These are phyloP conservation scores for Phialocephala sp. DNA, from an alignment of 2,329 filamentous ascomycete genomes.

Conservation along the genomic window DNA sequence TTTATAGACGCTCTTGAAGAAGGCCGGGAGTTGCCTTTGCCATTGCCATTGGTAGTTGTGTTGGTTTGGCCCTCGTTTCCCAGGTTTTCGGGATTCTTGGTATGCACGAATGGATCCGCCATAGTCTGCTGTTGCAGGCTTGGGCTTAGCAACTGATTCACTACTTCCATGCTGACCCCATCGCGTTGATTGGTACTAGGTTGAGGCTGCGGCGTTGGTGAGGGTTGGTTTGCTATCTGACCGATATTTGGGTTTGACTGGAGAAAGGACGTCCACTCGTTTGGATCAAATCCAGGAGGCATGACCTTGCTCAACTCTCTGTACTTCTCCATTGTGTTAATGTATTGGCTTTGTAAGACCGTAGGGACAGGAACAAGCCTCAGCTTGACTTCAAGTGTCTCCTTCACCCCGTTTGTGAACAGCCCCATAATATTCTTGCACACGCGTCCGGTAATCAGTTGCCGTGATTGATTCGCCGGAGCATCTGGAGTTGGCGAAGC, in stretches of 20 bases:
- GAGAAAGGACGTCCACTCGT: conserved; percentile 80
- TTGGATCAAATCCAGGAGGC: conserved; percentile 68
- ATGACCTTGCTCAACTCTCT: conserved; percentile 62
- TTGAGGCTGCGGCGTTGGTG: conserved; percentile 27
- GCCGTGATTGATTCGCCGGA: conserved; percentile 64
- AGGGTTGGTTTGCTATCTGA: conserved; percentile 36
- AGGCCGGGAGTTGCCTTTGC: conserved; percentile 37
- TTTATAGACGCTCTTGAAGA: conserved; percentile 40
- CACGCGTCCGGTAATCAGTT: conserved; percentile 85
- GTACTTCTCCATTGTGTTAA: conserved; percentile 65
- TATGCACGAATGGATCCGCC: conserved; percentile 31
- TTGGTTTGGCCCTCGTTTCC: conserved; percentile 27
- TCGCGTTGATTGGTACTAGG: conserved; percentile 27
- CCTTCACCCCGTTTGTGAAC: conserved; percentile 81
- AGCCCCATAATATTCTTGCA: conserved; percentile 84
- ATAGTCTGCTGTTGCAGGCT: conserved; percentile 34
- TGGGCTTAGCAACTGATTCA: conserved; percentile 47
- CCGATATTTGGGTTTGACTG: conserved; percentile 67
- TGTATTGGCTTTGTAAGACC: conserved; percentile 62
- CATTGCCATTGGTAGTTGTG: conserved; percentile 21
- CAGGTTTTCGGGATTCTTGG: conserved; percentile 24
- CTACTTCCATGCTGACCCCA: conserved; percentile 44
- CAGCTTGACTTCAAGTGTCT: conserved; percentile 92
- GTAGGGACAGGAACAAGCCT: conserved; percentile 77
- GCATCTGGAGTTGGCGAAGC: conserved; percentile 60